Percentiles rank a stretch among this genome's conserved stretches.
These are phyloP conservation scores for Pseudonectria buxi DNA, from an alignment of 2,329 filamentous ascomycete species.

Conservation along the genomic window DNA sequence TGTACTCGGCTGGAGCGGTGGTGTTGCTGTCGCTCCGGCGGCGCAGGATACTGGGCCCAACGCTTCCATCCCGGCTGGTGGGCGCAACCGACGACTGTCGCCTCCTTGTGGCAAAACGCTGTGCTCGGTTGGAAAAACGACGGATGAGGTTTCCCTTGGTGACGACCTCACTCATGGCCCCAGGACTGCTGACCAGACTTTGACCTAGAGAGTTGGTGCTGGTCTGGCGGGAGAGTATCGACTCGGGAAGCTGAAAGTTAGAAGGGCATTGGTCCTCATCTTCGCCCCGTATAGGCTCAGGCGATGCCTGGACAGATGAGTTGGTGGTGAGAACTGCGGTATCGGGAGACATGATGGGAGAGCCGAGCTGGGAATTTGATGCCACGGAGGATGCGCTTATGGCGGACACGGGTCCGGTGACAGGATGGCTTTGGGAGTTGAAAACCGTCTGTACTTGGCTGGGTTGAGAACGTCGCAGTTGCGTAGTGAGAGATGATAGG, in stretches of 20 bases:
- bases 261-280: constrained; percentile 45
- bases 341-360: constrained; percentile 52
- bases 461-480: constrained; percentile 37
- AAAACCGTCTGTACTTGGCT: constrained; percentile 43
- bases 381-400: constrained; percentile 50
- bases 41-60: constrained; percentile 81
- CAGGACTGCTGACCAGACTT: constrained; percentile 48
- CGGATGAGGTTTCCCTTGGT: constrained; percentile 62
- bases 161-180: constrained; percentile 43
- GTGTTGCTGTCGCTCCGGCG: constrained; percentile 85
- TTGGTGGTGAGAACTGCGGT: constrained; percentile 47
- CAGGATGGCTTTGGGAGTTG: constrained; percentile 30
- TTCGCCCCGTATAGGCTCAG: constrained; percentile 52
- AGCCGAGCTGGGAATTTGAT: constrained; percentile 48
- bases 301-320: constrained; percentile 61
- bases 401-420: constrained; percentile 41
- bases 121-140: constrained; percentile 74
- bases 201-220: constrained; percentile 60
- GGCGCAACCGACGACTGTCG: constrained; percentile 72
- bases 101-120: constrained; percentile 59
- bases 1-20: constrained; percentile 49
- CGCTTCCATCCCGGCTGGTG: constrained; percentile 76
- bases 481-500: constrained; percentile 37
- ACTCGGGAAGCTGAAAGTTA: constrained; percentile 66
- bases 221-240: constrained; percentile 55